phyloP scores from a whole-genome alignment of 306 rosid genomes.

The Adenanthera pavonina region DNA sequence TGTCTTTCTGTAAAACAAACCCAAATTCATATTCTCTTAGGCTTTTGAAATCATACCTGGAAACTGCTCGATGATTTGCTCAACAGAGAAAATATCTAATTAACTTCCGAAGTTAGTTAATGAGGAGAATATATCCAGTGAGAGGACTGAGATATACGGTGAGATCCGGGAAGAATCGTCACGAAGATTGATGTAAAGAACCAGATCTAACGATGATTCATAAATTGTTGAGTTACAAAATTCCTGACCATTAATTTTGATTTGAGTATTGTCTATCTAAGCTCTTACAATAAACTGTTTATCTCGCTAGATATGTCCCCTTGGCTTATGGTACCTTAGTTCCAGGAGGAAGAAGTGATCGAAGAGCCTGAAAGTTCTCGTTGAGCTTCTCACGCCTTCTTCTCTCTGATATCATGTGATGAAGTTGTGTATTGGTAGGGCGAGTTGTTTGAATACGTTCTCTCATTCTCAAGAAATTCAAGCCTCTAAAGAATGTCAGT shows the following conservation, averaged over 20 bases:
- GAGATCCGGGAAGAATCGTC: too few species aligned
- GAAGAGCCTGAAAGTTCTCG: constrained; percentile 16
- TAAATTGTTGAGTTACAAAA: too few species aligned
- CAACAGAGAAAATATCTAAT: background rate
- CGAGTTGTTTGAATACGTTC: constrained; percentile 1
- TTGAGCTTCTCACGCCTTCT: constrained; percentile 30
- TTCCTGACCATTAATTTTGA: background rate
- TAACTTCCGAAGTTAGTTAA: background rate
- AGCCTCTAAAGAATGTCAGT: constrained; percentile 18
- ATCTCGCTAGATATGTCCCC: too few species aligned
- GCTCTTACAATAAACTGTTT: too few species aligned
- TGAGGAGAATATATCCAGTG: background rate
- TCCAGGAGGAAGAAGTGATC: constrained; percentile 18
- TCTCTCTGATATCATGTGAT: constrained; percentile 22
- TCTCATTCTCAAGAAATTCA: constrained; percentile 23
- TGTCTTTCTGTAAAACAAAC: constrained; percentile 22
- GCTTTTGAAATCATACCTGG: background rate
- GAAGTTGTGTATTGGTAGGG: constrained; percentile 11
- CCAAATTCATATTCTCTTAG: background rate
- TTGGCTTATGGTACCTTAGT: constrained; percentile 8
- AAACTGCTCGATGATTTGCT: background rate
- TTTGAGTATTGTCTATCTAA: background rate
- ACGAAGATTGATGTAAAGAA: too few species aligned
- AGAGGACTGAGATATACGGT: too few species aligned
- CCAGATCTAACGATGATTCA: too few species aligned